Conservation (phyloP, 2,329 filamentous ascomycete species). For the Apiospora koreana region DNA sequence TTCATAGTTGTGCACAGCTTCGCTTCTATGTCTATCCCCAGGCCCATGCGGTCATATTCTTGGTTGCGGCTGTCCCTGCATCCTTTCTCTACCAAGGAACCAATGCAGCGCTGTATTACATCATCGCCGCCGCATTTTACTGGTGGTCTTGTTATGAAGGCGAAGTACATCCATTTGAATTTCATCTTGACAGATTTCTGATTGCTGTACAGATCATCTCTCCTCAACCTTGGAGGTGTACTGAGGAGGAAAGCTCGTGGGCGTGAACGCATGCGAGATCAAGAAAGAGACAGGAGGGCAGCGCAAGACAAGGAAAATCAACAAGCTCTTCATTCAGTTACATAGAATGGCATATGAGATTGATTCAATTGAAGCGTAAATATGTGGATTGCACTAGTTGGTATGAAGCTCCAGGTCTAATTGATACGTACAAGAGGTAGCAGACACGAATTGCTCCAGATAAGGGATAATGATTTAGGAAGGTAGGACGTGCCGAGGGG, state of each 20-base stretch:
- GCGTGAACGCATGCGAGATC: too few relatives aligned
- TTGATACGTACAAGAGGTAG: background rate
- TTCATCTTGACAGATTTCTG: too few relatives aligned
- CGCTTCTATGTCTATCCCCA: background rate
- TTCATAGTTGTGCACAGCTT: background rate
- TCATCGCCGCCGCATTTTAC: background rate
- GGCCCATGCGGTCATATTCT: background rate
- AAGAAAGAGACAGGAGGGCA: background rate
- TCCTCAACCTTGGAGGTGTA: constrained; percentile 13
- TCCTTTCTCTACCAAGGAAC: background rate
- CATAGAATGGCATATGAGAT: too few relatives aligned
- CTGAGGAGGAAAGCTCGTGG: too few relatives aligned
- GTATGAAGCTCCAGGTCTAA: background rate
- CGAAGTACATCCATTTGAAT: too few relatives aligned
- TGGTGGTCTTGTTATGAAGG: too few relatives aligned
- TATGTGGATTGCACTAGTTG: background rate
- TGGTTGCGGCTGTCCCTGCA: background rate
- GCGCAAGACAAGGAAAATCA: constrained; percentile 15
- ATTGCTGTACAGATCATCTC: too few relatives aligned
- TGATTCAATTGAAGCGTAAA: background rate
- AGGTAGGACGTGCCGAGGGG: background rate
- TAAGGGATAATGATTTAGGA: background rate
- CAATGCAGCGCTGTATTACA: background rate
- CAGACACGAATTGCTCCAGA: background rate
- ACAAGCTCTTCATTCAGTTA: constrained; percentile 14